Percentiles rank a stretch among this genome's conserved stretches.
Conservation (phyloP, 257 asterid genomes). For the Solanum pimpinellifolium region DNA sequence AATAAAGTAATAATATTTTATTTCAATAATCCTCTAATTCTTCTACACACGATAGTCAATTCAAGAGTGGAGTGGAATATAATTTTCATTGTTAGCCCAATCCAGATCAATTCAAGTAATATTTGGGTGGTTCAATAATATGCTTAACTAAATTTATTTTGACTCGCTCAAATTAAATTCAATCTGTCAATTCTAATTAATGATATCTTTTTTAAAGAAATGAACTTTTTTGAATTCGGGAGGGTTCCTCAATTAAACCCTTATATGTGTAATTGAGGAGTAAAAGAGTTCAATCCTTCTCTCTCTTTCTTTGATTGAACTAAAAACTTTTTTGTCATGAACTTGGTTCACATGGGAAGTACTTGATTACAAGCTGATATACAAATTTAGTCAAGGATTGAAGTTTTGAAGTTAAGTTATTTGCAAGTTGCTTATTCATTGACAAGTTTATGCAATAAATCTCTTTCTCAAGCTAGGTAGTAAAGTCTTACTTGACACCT, state of each 20-base stretch:
- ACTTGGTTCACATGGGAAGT: neutral
- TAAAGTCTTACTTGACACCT: no score
- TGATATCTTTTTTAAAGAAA: neutral
- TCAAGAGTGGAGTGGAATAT: neutral
- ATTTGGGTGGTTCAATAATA: neutral
- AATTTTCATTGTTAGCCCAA: neutral
- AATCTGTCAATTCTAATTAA: no score
- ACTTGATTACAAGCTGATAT: neutral
- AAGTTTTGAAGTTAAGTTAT: neutral
- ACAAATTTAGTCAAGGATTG: neutral
- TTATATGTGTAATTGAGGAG: neutral
- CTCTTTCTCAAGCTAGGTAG: no score
- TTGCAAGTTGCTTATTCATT: neutral
- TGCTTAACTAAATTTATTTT: no score
- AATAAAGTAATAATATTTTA: no score
- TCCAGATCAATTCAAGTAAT: neutral
- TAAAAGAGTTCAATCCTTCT: neutral
- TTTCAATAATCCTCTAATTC: neutral
- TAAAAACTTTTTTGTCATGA: neutral
- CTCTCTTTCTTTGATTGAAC: neutral
- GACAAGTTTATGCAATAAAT: neutral
- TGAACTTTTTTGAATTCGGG: neutral
- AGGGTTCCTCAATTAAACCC: fast-evolving
- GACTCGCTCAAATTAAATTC: fast-evolving
- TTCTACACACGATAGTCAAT: neutral